Conservation (phyloP, 495 filamentous ascomycete genomes). For the Lasiosphaeriaceae sp. region DNA sequence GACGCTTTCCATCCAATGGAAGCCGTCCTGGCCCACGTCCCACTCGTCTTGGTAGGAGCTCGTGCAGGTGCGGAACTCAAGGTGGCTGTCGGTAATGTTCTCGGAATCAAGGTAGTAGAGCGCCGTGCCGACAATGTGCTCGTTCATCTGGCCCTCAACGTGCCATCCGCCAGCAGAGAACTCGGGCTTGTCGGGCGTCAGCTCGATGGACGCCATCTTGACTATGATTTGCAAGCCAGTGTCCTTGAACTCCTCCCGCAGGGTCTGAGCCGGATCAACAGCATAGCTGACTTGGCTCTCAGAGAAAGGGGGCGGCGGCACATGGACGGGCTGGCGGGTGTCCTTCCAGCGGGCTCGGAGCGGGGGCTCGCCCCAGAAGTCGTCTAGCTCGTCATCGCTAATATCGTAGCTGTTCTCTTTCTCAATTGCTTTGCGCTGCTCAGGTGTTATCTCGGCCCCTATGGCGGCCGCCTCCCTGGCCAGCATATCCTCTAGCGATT, state of each 20-base stretch:
- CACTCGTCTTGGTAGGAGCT: slow-evolving; percentile 15
- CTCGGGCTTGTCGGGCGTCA: slow-evolving; percentile 55
- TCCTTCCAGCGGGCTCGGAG: slow-evolving; percentile 25
- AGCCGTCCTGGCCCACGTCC: slow-evolving; percentile 18
- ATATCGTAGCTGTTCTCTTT: neutral
- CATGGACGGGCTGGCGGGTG: slow-evolving; percentile 26
- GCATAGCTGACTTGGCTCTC: slow-evolving; percentile 28
- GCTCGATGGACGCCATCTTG: slow-evolving; percentile 58
- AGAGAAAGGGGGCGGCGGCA: slow-evolving; percentile 1
- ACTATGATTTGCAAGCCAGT: slow-evolving; percentile 59
- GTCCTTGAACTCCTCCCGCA: slow-evolving; percentile 34
- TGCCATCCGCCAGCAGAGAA: slow-evolving; percentile 35
- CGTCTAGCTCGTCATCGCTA: too few relatives aligned
- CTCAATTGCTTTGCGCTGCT: neutral
- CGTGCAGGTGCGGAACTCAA: slow-evolving; percentile 52
- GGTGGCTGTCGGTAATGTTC: slow-evolving; percentile 53
- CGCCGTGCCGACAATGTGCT: slow-evolving; percentile 55
- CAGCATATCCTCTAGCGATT: slow-evolving; percentile 39
- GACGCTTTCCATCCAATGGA: slow-evolving; percentile 15
- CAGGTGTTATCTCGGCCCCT: neutral
- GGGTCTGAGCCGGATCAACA: slow-evolving; percentile 19
- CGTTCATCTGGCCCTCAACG: slow-evolving; percentile 55
- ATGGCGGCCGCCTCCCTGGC: neutral
- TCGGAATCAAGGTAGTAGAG: slow-evolving; percentile 59
- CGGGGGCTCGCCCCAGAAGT: too few relatives aligned